Evolutionary conservation across 176 grass and related monocot species (phyloP).

Genomic region (Triticum timopheevii): DNA sequence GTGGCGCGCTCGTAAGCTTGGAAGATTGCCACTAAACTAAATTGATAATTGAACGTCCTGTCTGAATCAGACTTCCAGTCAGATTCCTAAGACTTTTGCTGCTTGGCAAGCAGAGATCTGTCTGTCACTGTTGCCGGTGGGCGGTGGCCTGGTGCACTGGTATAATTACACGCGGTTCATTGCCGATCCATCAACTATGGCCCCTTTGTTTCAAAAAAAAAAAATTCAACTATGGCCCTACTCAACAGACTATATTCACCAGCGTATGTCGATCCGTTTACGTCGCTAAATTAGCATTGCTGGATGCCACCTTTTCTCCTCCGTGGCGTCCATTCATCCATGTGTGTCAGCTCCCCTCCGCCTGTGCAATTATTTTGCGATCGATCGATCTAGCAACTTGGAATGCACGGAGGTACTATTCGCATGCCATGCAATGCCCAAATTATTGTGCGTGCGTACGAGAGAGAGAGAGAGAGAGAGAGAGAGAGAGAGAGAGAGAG

Average conservation of each 20-base stretch:
- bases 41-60: neutral
- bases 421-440: neutral
- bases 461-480: neutral
- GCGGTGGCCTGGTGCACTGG: neutral
- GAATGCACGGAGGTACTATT: neutral
- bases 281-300: neutral
- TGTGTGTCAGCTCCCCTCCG: neutral
- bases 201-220: too few species aligned
- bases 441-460: constrained; percentile 41
- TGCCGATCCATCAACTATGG: neutral
- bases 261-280: neutral
- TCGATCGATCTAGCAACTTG: neutral
- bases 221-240: neutral
- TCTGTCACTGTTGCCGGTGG: constrained; percentile 4
- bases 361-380: constrained; percentile 21
- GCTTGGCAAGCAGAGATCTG: neutral
- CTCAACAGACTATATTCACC: neutral
- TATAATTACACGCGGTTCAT: neutral
- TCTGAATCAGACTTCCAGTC: neutral
- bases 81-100: constrained; percentile 8
- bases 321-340: neutral
- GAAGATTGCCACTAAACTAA: neutral
- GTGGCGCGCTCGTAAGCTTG: neutral
- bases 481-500: neutral
- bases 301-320: neutral